Evolutionary conservation across 2,329 filamentous ascomycete genomes (phyloP).

Genomic region (Penicillium sp.): DNA sequence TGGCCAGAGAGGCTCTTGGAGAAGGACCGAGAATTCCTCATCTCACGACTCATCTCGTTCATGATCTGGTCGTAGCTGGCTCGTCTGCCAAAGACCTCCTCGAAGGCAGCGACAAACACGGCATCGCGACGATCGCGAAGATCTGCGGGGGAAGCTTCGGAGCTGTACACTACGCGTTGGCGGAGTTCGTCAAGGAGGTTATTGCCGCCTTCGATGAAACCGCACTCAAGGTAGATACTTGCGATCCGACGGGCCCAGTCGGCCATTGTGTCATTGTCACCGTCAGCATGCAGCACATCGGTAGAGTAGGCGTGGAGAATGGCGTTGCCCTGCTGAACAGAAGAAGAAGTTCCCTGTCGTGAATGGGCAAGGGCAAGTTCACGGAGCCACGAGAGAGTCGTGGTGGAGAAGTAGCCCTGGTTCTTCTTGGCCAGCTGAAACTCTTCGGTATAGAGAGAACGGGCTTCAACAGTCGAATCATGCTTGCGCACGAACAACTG

Average conservation of each 20-base stretch:
- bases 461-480: conserved; percentile 40
- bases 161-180: conserved; percentile 51
- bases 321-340: conserved; percentile 38
- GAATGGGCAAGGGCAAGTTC: conserved; percentile 48
- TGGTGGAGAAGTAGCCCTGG: conserved; percentile 49
- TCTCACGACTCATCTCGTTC: conserved; percentile 46
- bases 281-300: conserved; percentile 44
- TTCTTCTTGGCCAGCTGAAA: conserved; percentile 47
- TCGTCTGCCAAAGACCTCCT: conserved; percentile 43
- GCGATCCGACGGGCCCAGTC: conserved; percentile 50
- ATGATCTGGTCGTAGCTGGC: conserved; percentile 44
- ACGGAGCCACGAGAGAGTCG: conserved; percentile 46
- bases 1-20: conserved; percentile 34
- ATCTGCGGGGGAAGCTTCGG: conserved; percentile 31
- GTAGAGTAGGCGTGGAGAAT: conserved; percentile 45
- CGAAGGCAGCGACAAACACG: conserved; percentile 49
- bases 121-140: conserved; percentile 41
- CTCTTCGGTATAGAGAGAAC: conserved; percentile 44
- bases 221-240: conserved; percentile 47
- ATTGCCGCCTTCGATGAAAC: conserved; percentile 44
- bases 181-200: conserved; percentile 50
- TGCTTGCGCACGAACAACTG: conserved; percentile 49
- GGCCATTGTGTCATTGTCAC: conserved; percentile 46
- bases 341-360: conserved; percentile 41
- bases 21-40: conserved; percentile 44